Evolutionary conservation across 1,284 basidiomycete species (phyloP).

Genomic region (Uromyces viciae-fabae): DNA sequence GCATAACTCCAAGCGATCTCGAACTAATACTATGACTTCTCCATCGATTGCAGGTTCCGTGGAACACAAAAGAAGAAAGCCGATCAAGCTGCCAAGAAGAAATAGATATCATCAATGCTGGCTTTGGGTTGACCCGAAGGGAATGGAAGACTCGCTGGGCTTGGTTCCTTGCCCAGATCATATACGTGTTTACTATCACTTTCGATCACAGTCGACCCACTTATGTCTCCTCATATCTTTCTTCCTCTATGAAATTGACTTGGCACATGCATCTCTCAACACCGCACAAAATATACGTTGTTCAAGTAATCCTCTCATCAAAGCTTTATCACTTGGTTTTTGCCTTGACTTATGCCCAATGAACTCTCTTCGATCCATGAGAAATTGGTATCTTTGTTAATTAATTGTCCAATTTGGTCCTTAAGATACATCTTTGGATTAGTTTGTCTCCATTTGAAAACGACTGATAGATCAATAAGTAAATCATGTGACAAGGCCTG

Average conservation of each 20-base stretch:
- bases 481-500: too few species aligned
- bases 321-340: too few species aligned
- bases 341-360: too few species aligned
- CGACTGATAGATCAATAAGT: too few species aligned
- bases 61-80: slow-evolving; percentile 45
- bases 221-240: neutral
- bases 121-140: neutral
- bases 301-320: too few species aligned
- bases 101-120: slow-evolving; percentile 3
- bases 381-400: too few species aligned
- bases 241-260: neutral
- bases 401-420: too few species aligned
- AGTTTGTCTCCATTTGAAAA: too few species aligned
- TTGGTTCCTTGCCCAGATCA: neutral
- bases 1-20: neutral
- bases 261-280: too few species aligned
- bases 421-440: too few species aligned
- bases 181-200: neutral
- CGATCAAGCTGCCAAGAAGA: slow-evolving; percentile 26
- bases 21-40: neutral
- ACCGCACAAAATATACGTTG: too few species aligned
- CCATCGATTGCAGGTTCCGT: slow-evolving; percentile 28
- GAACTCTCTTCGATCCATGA: too few species aligned
- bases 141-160: neutral
- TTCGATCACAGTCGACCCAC: slow-evolving; percentile 2